Evolutionary conservation across 2,329 filamentous ascomycete genomes (phyloP).

Genomic region (Ilyonectria sp.): DNA sequence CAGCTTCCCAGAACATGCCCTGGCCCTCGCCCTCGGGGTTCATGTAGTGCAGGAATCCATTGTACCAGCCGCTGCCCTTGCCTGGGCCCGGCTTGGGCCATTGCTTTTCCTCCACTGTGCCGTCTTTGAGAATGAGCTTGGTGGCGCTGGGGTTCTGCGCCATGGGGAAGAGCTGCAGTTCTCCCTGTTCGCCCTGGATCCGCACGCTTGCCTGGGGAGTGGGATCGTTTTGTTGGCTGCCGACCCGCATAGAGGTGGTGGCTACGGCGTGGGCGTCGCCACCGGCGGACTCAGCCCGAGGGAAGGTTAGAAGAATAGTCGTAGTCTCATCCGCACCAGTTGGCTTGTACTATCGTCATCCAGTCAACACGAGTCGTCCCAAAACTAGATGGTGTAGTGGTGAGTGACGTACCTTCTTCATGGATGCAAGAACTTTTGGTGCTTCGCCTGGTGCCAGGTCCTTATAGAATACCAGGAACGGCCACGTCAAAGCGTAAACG

Average conservation of each 20-base stretch:
- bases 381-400: background rate
- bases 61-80: constrained; percentile 35
- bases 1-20: constrained; percentile 91
- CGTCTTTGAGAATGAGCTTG: constrained; percentile 69
- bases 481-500: constrained; percentile 90
- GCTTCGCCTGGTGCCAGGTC: constrained; percentile 73
- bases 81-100: constrained; percentile 66
- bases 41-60: constrained; percentile 36
- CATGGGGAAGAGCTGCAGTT: constrained; percentile 82
- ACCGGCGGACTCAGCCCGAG: constrained; percentile 59
- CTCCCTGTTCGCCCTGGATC: constrained; percentile 83
- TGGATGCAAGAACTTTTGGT: constrained; percentile 77
- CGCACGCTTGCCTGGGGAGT: constrained; percentile 77
- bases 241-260: constrained; percentile 71
- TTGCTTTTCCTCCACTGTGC: constrained; percentile 61
- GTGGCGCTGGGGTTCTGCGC: constrained; percentile 78
- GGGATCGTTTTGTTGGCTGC: constrained; percentile 67
- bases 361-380: background rate
- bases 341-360: constrained; percentile 15
- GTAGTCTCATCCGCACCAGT: constrained; percentile 85
- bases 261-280: constrained; percentile 77
- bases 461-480: constrained; percentile 86
- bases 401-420: constrained; percentile 56
- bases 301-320: constrained; percentile 82
- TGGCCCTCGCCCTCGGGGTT: constrained; percentile 71